Conservation (phyloP, 2,329 filamentous ascomycete species). For the Colletotrichum tamarilloi region DNA sequence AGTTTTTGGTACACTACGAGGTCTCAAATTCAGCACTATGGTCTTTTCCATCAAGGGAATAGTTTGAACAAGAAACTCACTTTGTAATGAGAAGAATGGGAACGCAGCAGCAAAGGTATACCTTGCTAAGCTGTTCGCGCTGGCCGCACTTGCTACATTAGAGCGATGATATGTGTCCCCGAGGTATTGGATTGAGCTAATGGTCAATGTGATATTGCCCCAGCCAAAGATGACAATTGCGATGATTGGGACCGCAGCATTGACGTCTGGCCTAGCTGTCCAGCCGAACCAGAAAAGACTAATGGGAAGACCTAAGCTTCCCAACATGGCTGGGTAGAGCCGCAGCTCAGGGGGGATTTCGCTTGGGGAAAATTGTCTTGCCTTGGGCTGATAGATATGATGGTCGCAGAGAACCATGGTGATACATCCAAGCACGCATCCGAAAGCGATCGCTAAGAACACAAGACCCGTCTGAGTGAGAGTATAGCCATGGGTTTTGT, state of each 20-base stretch:
- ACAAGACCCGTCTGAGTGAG: not conserved
- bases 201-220: not conserved
- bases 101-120: not conserved
- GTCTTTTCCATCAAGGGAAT: not conserved
- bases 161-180: not conserved
- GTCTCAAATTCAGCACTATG: not conserved
- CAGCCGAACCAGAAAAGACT: not conserved
- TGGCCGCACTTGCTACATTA: not conserved
- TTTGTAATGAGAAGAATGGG: not conserved
- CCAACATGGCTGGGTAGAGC: not conserved
- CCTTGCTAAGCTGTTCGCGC: not conserved
- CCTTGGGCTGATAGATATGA: not conserved
- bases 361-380: not conserved
- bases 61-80: not conserved
- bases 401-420: not conserved
- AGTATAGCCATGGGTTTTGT: not conserved
- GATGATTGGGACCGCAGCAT: not conserved
- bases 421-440: not conserved
- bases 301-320: not conserved
- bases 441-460: not conserved
- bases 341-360: not conserved
- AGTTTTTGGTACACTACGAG: not conserved
- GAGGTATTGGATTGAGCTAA: not conserved
- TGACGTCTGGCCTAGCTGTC: not conserved
- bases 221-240: not conserved